These are phyloP conservation scores for Chaetomium cochliodes DNA, from an alignment of 495 filamentous ascomycete species.

Conservation along the genomic window DNA sequence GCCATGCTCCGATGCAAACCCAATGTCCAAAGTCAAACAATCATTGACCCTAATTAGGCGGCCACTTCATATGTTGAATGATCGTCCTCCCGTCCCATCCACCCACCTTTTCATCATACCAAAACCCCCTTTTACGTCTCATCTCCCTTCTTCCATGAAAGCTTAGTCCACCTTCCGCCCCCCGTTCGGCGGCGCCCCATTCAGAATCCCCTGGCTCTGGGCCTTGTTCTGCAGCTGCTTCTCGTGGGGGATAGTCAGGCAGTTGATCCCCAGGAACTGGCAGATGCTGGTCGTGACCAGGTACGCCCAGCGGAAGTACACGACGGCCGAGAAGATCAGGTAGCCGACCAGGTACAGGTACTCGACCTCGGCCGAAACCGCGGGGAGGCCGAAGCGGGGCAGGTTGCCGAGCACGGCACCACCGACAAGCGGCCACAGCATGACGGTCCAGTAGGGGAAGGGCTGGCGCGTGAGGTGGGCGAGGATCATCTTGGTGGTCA, in stretches of 20 bases:
- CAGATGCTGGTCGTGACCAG: constrained; percentile 92
- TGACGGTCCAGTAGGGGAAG: constrained; percentile 93
- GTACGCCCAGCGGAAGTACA: constrained; percentile 89
- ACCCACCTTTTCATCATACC: not conserved
- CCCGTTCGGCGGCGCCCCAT: constrained; percentile 24
- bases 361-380: constrained; percentile 61
- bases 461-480: constrained; percentile 91
- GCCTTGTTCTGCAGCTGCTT: constrained; percentile 37
- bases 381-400: constrained; percentile 70
- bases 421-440: constrained; percentile 79
- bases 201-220: constrained; percentile 24
- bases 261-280: constrained; percentile 86
- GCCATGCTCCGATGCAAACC: constrained; percentile 18
- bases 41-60: not conserved
- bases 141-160: not conserved
- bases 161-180: constrained; percentile 11
- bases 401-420: constrained; percentile 83
- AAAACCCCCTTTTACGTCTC: not conserved
- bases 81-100: not conserved
- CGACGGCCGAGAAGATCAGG: constrained; percentile 73
- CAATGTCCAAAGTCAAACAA: constrained; percentile 13
- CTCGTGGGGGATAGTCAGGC: constrained; percentile 77
- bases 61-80: constrained; percentile 9
- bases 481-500: constrained; percentile 99
- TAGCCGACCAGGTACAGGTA: constrained; percentile 78